Percentiles rank a stretch among this genome's conserved stretches.
These are phyloP conservation scores for Lactarius evosmus DNA, from an alignment of 768 basidiomycete genomes.

Conservation along the genomic window DNA sequence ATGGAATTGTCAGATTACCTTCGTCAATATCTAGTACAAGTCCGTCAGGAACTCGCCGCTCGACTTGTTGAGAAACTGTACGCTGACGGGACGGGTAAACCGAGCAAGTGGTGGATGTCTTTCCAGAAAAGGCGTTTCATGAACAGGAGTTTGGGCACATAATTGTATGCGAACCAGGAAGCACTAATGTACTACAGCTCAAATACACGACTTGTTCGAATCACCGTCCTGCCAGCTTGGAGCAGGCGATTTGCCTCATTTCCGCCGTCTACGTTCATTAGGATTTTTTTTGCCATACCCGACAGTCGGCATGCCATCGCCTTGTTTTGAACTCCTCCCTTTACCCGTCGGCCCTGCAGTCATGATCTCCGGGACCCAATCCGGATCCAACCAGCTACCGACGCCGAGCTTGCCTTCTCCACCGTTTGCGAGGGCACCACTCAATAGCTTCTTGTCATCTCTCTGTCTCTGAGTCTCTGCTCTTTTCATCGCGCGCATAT, in stretches of 20 bases:
- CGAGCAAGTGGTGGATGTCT: constrained; percentile 99
- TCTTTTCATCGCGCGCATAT: constrained; percentile 74
- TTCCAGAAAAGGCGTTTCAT: constrained; percentile 98
- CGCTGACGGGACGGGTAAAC: constrained; percentile 88
- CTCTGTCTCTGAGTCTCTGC: constrained; percentile 70
- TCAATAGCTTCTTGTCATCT: constrained; percentile 74
- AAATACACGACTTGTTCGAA: constrained; percentile 25
- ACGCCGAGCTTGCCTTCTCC: constrained; percentile 51
- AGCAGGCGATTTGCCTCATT: constrained; percentile 30
- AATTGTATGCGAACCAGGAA: constrained; percentile 28
- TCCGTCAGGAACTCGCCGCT: constrained; percentile 86
- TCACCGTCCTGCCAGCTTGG: not conserved
- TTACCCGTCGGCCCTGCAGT: constrained; percentile 66
- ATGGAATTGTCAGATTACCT: constrained; percentile 66
- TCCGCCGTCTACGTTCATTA: constrained; percentile 70
- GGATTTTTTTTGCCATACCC: constrained; percentile 89
- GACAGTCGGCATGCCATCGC: constrained; percentile 75
- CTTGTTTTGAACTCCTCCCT: constrained; percentile 51
- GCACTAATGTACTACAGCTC: constrained; percentile 27
- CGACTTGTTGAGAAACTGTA: constrained; percentile 87
- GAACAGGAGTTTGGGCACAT: constrained; percentile 82
- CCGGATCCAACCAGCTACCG: constrained; percentile 92
- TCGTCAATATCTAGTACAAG: constrained; percentile 87
- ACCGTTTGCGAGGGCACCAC: constrained; percentile 49
- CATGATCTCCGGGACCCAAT: constrained; percentile 86